phyloP scores from a whole-genome alignment of 768 basidiomycete species.

The Calocybe cyanea region DNA sequence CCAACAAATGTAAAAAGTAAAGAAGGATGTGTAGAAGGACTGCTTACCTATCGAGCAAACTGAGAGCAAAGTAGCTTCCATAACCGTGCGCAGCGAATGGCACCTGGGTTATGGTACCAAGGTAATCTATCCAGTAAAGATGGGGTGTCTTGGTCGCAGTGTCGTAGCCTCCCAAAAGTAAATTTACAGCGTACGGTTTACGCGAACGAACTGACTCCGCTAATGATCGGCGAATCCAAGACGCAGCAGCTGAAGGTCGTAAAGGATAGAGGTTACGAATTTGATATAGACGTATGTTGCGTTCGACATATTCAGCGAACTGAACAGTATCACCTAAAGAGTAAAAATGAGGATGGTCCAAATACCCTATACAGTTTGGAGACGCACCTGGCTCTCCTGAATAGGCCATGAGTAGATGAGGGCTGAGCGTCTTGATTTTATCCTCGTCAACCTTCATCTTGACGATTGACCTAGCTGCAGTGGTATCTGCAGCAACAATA shows the following conservation, averaged over 20 bases:
- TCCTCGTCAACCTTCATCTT: constrained; percentile 98
- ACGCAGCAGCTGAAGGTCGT: constrained; percentile 85
- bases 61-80: constrained; percentile 87
- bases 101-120: constrained; percentile 84
- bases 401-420: constrained; percentile 92
- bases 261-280: constrained; percentile 91
- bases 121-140: constrained; percentile 95
- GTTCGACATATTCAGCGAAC: constrained; percentile 94
- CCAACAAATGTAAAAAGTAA: background rate
- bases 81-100: constrained; percentile 97
- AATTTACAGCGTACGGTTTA: constrained; percentile 85
- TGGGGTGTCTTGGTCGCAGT: constrained; percentile 65
- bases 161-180: constrained; percentile 93
- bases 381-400: constrained; percentile 88
- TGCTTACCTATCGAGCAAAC: constrained; percentile 86
- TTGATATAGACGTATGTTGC: constrained; percentile 93
- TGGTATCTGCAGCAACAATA: constrained; percentile 88
- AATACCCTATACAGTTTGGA: background rate
- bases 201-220: constrained; percentile 88
- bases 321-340: constrained; percentile 87
- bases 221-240: constrained; percentile 91
- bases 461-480: constrained; percentile 86
- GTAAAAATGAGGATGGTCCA: background rate
- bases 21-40: background rate
- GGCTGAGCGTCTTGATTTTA: constrained; percentile 89